These are phyloP conservation scores for Neofusicoccum ribis DNA, from an alignment of 2,329 filamentous ascomycete species.

Conservation along the genomic window DNA sequence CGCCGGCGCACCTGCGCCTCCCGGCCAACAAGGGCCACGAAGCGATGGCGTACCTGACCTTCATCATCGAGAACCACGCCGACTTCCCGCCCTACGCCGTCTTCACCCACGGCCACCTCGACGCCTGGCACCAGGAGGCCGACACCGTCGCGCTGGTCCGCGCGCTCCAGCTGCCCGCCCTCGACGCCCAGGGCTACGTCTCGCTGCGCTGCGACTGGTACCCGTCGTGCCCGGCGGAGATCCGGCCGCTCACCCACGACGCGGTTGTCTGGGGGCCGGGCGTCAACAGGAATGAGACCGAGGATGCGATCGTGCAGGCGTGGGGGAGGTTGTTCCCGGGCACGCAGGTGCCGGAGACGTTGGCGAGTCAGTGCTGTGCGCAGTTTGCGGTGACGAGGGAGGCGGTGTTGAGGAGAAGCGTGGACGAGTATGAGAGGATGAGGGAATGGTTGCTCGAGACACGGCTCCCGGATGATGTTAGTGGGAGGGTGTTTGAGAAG, in stretches of 20 bases:
- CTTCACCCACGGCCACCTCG: constrained; percentile 23
- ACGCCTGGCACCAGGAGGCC: constrained; percentile 22
- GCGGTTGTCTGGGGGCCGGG: constrained; percentile 20
- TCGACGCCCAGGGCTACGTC: constrained; percentile 14
- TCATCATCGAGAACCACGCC: constrained; percentile 23
- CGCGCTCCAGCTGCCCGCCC: constrained; percentile 11
- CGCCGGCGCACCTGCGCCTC: constrained; percentile 19
- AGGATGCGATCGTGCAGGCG: constrained; percentile 13
- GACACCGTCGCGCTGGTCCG: constrained; percentile 18
- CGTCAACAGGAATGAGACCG: constrained; percentile 20
- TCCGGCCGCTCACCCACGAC: constrained; percentile 18
- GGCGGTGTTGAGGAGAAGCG: constrained; percentile 1
- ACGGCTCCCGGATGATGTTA: constrained; percentile 20
- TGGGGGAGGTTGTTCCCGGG: constrained; percentile 20
- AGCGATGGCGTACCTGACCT: constrained; percentile 24
- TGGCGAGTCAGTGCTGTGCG: constrained; percentile 22
- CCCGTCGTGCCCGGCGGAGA: constrained; percentile 22
- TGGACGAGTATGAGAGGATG: constrained; percentile 18
- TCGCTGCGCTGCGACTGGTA: constrained; percentile 22
- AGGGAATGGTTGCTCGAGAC: constrained; percentile 21
- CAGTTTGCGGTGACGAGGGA: constrained; percentile 24
- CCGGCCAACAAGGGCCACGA: constrained; percentile 24
- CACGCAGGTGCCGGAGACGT: constrained; percentile 10
- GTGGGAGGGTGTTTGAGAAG: constrained; percentile 23
- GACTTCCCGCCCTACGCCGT: constrained; percentile 14